Evolutionary conservation across 208 protist species (phyloP).

Genomic region (Borovskyia barvae): DNA sequence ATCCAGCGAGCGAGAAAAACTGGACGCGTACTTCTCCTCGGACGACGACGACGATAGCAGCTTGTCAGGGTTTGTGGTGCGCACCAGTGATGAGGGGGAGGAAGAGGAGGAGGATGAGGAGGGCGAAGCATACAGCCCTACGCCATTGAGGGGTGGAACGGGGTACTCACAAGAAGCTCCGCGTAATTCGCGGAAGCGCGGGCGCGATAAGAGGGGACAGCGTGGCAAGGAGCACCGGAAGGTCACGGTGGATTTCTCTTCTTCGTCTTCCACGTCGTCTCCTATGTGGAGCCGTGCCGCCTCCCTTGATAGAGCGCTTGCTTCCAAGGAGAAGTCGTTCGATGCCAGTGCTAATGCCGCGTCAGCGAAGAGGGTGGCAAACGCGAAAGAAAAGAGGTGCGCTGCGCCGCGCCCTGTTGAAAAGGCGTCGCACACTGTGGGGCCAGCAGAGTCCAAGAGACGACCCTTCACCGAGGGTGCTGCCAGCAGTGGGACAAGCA

Average conservation of each 20-base stretch:
- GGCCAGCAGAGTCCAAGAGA: too few species aligned
- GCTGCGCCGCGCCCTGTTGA: too few species aligned
- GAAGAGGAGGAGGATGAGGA: slow-evolving; percentile 26
- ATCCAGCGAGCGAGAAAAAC: slow-evolving; percentile 54
- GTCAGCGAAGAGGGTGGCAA: too few species aligned
- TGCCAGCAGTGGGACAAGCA: too few species aligned
- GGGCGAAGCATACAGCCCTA: neutral
- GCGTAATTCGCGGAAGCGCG: neutral
- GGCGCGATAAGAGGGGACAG: neutral
- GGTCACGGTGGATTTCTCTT: neutral
- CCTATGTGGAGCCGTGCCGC: slow-evolving; percentile 7
- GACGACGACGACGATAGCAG: slow-evolving; percentile 40
- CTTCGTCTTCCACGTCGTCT: neutral
- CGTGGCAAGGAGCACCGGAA: neutral
- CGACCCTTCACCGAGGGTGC: too few species aligned
- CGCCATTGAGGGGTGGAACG: too few species aligned
- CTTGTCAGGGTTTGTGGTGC: slow-evolving; percentile 60
- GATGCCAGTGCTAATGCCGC: too few species aligned
- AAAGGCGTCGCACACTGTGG: too few species aligned
- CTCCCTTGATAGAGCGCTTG: slow-evolving; percentile 5
- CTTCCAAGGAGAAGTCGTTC: too few species aligned
- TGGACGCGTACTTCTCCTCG: slow-evolving; percentile 39
- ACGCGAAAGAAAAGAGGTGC: too few species aligned
- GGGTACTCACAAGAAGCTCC: neutral
- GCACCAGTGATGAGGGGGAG: slow-evolving; percentile 50